Conservation (phyloP, 257 asterid genomes). For the Primulina huaijiensis region DNA sequence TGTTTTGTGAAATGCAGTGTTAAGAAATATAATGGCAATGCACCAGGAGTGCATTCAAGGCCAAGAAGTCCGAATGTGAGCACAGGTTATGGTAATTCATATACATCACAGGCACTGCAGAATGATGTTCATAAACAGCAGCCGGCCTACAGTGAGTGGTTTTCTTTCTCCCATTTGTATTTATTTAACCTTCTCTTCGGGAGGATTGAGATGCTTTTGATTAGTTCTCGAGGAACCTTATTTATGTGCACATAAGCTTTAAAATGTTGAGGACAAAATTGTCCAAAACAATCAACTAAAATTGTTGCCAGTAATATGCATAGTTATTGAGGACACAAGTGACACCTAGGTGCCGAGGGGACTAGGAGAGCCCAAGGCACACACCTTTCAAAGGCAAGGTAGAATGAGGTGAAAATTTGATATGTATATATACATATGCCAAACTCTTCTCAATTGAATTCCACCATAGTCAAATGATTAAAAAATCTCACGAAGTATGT, state of each 20-base stretch:
- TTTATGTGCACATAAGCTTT: background rate
- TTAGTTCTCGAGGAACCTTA: background rate
- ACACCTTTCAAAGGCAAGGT: background rate
- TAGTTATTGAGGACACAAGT: background rate
- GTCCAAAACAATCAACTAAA: constrained; percentile 5
- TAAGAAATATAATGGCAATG: constrained; percentile 53
- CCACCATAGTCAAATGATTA: background rate
- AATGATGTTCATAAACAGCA: constrained; percentile 56
- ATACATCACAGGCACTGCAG: constrained; percentile 38
- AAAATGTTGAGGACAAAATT: background rate
- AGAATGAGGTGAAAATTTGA: background rate
- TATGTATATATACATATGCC: background rate
- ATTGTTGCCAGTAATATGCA: background rate
- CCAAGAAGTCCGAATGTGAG: constrained; percentile 36
- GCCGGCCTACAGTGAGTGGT: constrained; percentile 30
- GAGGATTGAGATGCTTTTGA: constrained; percentile 9
- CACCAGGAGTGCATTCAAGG: constrained; percentile 52
- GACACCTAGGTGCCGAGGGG: background rate
- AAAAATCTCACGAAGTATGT: no score
- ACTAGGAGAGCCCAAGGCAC: background rate
- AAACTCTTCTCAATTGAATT: background rate
- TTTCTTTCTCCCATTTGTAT: background rate
- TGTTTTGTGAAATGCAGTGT: constrained; percentile 36
- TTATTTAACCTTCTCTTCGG: background rate
- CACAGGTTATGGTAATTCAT: constrained; percentile 33